A percentile compares a stretch with the other conserved stretches of the same genome.
phyloP scores from a whole-genome alignment of 2,329 filamentous ascomycete species.

The Acarospora socialis region DNA sequence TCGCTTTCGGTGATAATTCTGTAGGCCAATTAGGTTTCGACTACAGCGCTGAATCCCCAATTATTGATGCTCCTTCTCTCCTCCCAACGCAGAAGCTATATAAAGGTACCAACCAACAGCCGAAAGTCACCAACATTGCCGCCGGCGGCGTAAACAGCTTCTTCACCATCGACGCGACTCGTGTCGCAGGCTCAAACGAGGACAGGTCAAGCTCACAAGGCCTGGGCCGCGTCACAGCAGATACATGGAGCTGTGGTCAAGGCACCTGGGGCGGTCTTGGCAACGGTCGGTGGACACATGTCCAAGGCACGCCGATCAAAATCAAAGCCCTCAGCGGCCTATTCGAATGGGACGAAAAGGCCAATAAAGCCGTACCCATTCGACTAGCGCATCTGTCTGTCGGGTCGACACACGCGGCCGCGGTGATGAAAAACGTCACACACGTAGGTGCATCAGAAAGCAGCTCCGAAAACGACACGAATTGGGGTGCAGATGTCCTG shows the following conservation, averaged over 20 bases:
- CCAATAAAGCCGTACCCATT: constrained; percentile 58
- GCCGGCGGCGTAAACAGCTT: constrained; percentile 81
- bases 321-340: constrained; percentile 72
- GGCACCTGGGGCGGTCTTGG: constrained; percentile 75
- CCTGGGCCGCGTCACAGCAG: constrained; percentile 48
- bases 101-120: constrained; percentile 44
- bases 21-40: constrained; percentile 84
- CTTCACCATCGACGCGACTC: constrained; percentile 67
- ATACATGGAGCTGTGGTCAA: constrained; percentile 76
- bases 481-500: constrained; percentile 77
- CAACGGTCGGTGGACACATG: constrained; percentile 78
- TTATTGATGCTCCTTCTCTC: constrained; percentile 54
- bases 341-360: constrained; percentile 71
- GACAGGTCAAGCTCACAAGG: constrained; percentile 22
- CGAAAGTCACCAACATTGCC: constrained; percentile 60
- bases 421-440: constrained; percentile 70
- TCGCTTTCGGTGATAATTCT: constrained; percentile 82
- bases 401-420: constrained; percentile 67
- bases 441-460: constrained; percentile 41
- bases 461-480: constrained; percentile 52
- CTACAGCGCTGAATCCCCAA: constrained; percentile 45
- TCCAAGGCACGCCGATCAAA: constrained; percentile 63
- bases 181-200: constrained; percentile 35
- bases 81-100: constrained; percentile 63
- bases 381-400: constrained; percentile 58